Conservation (phyloP, 202 grass and related monocot genomes). For the Carex arenaria region DNA sequence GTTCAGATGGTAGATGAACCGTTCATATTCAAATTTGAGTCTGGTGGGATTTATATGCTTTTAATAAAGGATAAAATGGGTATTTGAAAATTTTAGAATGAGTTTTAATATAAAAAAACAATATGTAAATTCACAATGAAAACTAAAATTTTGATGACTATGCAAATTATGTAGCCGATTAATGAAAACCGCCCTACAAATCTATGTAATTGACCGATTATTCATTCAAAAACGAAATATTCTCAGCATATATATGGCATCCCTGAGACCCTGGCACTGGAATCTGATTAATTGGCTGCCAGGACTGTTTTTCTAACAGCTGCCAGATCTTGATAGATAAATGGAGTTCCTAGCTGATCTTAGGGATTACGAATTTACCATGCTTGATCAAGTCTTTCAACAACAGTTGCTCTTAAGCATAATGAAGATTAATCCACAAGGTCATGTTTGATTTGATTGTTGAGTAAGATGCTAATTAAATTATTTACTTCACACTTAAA, state of each 20-base stretch:
- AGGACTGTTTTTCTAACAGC: not conserved
- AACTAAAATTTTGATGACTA: not conserved
- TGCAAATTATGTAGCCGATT: not conserved
- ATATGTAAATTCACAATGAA: not conserved
- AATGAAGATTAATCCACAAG: not conserved
- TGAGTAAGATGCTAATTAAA: no score
- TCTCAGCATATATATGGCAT: not conserved
- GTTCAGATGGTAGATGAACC: no score
- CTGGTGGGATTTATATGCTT: no score
- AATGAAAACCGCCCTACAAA: not conserved
- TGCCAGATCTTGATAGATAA: not conserved
- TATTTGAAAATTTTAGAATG: no score
- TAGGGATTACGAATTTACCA: not conserved
- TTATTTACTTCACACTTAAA: no score
- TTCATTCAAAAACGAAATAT: no score
- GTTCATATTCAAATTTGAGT: no score
- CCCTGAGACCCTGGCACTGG: not conserved
- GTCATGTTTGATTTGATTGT: no score
- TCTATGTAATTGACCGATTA: not conserved
- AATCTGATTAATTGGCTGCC: not conserved
- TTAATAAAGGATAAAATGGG: no score
- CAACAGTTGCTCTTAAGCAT: not conserved
- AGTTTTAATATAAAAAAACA: no score
- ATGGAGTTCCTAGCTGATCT: not conserved
- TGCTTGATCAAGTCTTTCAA: not conserved